phyloP scores from a whole-genome alignment of 768 basidiomycete genomes.

The Auricularia heimuer region DNA sequence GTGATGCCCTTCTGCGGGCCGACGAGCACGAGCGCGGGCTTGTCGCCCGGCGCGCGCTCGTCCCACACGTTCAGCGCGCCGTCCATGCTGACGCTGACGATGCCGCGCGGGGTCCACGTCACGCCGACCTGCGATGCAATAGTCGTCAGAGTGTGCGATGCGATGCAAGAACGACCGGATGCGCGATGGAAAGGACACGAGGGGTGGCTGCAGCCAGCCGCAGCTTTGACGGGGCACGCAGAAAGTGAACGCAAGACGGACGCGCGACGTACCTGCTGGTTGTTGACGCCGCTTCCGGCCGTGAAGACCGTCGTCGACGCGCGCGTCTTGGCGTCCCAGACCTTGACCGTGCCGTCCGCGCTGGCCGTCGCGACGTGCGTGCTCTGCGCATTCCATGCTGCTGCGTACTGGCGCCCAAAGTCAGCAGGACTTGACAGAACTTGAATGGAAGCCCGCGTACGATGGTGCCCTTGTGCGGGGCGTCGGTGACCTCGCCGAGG shows the following conservation, averaged over 20 bases:
- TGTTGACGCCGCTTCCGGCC: constrained; percentile 58
- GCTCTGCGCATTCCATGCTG: constrained; percentile 66
- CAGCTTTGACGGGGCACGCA: background rate
- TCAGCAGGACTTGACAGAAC: too few species aligned
- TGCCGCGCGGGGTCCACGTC: constrained; percentile 63
- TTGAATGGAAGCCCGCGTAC: constrained; percentile 24
- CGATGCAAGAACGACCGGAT: too few species aligned
- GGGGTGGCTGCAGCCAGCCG: background rate
- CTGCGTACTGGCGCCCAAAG: constrained; percentile 50
- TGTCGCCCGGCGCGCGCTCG: constrained; percentile 44
- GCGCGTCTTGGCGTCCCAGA: constrained; percentile 76
- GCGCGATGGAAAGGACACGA: background rate
- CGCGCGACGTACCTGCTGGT: constrained; percentile 48
- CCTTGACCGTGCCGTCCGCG: constrained; percentile 76
- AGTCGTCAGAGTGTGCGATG: background rate
- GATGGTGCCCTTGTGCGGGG: constrained; percentile 63
- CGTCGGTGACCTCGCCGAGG: constrained; percentile 55
- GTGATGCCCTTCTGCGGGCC: constrained; percentile 79
- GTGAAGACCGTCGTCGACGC: constrained; percentile 62
- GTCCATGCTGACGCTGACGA: constrained; percentile 76
- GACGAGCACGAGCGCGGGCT: constrained; percentile 57
- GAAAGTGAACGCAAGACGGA: constrained; percentile 9
- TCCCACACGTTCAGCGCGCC: constrained; percentile 82
- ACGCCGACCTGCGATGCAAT: constrained; percentile 43
- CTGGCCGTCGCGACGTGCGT: constrained; percentile 70